These are phyloP conservation scores for Haberlea rhodopensis DNA, from an alignment of 257 asterid species.

Conservation along the genomic window DNA sequence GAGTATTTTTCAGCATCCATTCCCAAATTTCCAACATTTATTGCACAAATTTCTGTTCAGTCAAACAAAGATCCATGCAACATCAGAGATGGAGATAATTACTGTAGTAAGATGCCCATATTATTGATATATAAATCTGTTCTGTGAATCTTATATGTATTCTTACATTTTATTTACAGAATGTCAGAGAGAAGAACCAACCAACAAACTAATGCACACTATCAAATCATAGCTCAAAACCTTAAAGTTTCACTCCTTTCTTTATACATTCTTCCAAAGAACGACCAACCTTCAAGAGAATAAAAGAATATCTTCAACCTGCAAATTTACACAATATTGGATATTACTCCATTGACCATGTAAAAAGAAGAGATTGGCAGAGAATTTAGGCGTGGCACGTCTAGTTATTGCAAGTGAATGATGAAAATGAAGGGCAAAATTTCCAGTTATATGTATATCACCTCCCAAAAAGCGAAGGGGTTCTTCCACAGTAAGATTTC, in stretches of 20 bases:
- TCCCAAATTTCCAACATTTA: not conserved
- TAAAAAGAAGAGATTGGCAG: not conserved
- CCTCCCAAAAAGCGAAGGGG: not conserved
- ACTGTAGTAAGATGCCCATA: not conserved
- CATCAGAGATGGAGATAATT: not conserved
- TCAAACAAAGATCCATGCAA: not conserved
- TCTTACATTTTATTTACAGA: not conserved
- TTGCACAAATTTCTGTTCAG: not conserved
- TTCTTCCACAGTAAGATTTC: not conserved
- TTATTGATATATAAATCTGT: not conserved
- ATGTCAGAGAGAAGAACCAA: not conserved
- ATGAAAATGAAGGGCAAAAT: not conserved
- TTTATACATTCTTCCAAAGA: not conserved
- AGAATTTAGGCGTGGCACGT: not conserved
- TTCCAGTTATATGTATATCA: not conserved
- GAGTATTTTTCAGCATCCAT: not conserved
- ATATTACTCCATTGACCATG: not conserved
- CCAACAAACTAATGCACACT: not conserved
- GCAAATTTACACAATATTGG: conserved; percentile 8
- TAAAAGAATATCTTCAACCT: conserved; percentile 52
- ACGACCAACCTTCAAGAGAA: conserved; percentile 27
- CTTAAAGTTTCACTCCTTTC: not conserved
- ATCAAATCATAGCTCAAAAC: not conserved
- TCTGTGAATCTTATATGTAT: not conserved
- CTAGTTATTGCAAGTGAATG: not conserved